Conservation (phyloP, 2,329 filamentous ascomycete genomes). For the Berkeleyomyces basicola region DNA sequence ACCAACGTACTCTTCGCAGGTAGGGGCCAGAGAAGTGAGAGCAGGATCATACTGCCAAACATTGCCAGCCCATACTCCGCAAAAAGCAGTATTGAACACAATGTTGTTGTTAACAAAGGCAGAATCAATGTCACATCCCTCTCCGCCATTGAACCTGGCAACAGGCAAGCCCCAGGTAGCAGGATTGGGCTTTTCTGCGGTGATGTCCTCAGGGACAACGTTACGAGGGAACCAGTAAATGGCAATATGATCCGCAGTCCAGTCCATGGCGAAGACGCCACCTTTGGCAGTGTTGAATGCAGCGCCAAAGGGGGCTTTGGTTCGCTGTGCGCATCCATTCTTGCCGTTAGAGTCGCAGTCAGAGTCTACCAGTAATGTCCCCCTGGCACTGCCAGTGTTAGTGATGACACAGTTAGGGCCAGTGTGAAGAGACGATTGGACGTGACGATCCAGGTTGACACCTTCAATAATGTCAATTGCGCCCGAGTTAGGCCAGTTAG, state of each 20-base stretch:
- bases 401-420: slow-evolving; percentile 40
- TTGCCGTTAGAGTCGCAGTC: slow-evolving; percentile 43
- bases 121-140: slow-evolving; percentile 51
- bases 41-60: slow-evolving; percentile 43
- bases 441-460: slow-evolving; percentile 43
- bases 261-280: slow-evolving; percentile 60
- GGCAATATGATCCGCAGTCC: slow-evolving; percentile 54
- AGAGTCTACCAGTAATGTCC: slow-evolving; percentile 27
- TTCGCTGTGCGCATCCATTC: slow-evolving; percentile 42
- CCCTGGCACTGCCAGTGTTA: slow-evolving; percentile 30
- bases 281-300: slow-evolving; percentile 55
- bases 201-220: slow-evolving; percentile 46
- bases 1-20: slow-evolving; percentile 57
- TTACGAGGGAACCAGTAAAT: slow-evolving; percentile 23
- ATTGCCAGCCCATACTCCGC: slow-evolving; percentile 67
- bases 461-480: slow-evolving; percentile 74
- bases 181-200: slow-evolving; percentile 45
- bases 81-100: slow-evolving; percentile 71
- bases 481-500: slow-evolving; percentile 51
- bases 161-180: slow-evolving; percentile 50
- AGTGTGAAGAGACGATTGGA: slow-evolving; percentile 56
- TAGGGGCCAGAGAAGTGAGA: slow-evolving; percentile 42
- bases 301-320: slow-evolving; percentile 40
- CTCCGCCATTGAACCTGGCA: slow-evolving; percentile 49
- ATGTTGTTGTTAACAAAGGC: slow-evolving; percentile 61